A percentile compares a stretch with the other conserved stretches of the same genome.
Conservation (phyloP, 768 basidiomycete genomes). For the Nevesoporus exiguus region DNA sequence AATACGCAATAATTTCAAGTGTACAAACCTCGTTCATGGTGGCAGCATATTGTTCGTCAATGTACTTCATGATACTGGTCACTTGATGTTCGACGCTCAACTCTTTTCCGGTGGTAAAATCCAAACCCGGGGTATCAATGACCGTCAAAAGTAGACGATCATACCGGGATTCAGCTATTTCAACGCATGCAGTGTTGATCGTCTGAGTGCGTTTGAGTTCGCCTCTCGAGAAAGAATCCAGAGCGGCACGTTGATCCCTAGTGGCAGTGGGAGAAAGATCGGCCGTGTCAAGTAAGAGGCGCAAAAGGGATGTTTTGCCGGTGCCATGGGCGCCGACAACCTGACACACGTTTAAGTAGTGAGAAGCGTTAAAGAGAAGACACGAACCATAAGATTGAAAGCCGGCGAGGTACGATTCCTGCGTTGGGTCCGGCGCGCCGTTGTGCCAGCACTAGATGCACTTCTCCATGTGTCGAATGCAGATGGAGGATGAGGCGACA, state of each 20-base stretch:
- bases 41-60: slow-evolving; percentile 79
- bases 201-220: slow-evolving; percentile 55
- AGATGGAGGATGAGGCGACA: slow-evolving; percentile 53
- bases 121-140: slow-evolving; percentile 83
- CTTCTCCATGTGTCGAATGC: slow-evolving; percentile 59
- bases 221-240: slow-evolving; percentile 64
- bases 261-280: slow-evolving; percentile 79
- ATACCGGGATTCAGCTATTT: slow-evolving; percentile 80
- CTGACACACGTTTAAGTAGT: slow-evolving; percentile 35
- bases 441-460: slow-evolving; percentile 32
- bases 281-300: slow-evolving; percentile 79
- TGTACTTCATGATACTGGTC: slow-evolving; percentile 65
- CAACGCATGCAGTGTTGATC: slow-evolving; percentile 68
- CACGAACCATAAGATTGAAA: slow-evolving; percentile 80
- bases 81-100: slow-evolving; percentile 79
- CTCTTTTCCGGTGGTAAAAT: slow-evolving; percentile 70
- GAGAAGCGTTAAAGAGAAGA: neutral
- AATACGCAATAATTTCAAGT: neutral
- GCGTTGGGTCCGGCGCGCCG: slow-evolving; percentile 57
- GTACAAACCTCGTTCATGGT: slow-evolving; percentile 75
- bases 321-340: slow-evolving; percentile 78
- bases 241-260: slow-evolving; percentile 61
- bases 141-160: slow-evolving; percentile 77
- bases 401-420: slow-evolving; percentile 66
- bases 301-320: slow-evolving; percentile 81